These are phyloP conservation scores for Pleurotus pulmonarius DNA, from an alignment of 768 basidiomycete genomes.

Conservation along the genomic window DNA sequence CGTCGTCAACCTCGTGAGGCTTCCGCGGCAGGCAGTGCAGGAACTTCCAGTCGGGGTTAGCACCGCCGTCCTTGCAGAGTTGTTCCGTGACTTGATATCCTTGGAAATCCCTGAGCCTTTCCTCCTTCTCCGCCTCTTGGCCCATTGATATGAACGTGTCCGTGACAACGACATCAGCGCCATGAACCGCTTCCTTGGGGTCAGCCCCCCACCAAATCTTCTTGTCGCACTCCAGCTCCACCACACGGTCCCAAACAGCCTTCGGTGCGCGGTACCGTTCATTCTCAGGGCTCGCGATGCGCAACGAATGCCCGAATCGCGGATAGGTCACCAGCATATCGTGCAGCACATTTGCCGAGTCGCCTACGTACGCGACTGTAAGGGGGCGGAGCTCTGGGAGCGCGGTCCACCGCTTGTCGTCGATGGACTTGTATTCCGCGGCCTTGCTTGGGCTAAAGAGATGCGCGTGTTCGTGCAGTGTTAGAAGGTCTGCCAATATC, in stretches of 20 bases:
- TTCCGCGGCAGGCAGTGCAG: slow-evolving; percentile 96
- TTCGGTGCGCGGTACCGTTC: slow-evolving; percentile 59
- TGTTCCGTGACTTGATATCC: slow-evolving; percentile 95
- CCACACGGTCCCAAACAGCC: slow-evolving; percentile 79
- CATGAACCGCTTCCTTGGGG: slow-evolving; percentile 82
- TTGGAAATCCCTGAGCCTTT: slow-evolving; percentile 79
- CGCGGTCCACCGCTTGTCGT: no score
- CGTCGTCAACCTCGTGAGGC: slow-evolving; percentile 90
- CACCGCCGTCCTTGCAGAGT: slow-evolving; percentile 76
- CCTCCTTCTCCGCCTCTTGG: slow-evolving; percentile 89
- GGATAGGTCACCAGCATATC: slow-evolving; percentile 97
- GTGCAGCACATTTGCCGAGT: slow-evolving; percentile 92
- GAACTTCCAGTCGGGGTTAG: slow-evolving; percentile 89
- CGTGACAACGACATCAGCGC: slow-evolving; percentile 93
- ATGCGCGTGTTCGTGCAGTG: slow-evolving; percentile 73
- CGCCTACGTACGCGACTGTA: slow-evolving; percentile 91
- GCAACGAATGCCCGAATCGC: slow-evolving; percentile 81
- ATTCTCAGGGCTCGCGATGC: slow-evolving; percentile 75
- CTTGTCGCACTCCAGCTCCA: slow-evolving; percentile 69
- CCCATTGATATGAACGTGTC: slow-evolving; percentile 99
- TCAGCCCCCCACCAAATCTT: slow-evolving; percentile 71
- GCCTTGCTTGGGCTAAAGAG: slow-evolving; percentile 33
- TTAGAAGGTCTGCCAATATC: slow-evolving; percentile 88
- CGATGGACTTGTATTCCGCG: slow-evolving; percentile 1
- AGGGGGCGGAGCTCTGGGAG: slow-evolving; percentile 66